phyloP scores from a whole-genome alignment of 2,329 filamentous ascomycete species.

The Hawksworthiomyces lignivorus region DNA sequence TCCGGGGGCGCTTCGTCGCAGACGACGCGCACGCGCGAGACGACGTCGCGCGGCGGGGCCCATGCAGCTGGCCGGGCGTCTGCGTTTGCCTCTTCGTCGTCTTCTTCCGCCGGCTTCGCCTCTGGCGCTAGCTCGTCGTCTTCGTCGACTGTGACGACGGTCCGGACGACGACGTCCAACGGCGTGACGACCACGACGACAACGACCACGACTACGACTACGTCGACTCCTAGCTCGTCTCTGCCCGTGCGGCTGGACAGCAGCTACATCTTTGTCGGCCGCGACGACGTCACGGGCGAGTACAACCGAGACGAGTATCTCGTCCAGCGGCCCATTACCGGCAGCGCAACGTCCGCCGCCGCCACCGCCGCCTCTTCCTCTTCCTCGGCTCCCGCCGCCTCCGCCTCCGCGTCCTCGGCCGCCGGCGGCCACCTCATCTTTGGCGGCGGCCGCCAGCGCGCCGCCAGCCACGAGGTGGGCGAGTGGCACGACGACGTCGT shows the following conservation, averaged over 20 bases:
- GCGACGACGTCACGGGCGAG: conserved; percentile 15
- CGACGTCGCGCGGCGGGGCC: neutral
- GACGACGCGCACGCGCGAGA: neutral
- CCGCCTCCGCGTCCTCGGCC: neutral
- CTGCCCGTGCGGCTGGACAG: conserved; percentile 34
- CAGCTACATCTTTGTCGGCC: conserved; percentile 57
- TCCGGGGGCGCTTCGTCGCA: conserved; percentile 11
- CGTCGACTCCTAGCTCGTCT: neutral
- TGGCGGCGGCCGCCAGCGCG: conserved; percentile 59
- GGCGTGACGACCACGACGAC: conserved; percentile 2
- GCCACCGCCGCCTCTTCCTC: neutral
- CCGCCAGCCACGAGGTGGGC: conserved; percentile 35
- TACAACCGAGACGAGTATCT: conserved; percentile 60
- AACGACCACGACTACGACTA: neutral
- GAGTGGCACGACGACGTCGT: conserved; percentile 28
- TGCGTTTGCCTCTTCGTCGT: neutral
- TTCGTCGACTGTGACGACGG: too few relatives aligned
- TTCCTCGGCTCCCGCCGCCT: conserved; percentile 26
- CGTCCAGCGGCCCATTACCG: conserved; percentile 50
- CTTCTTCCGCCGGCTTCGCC: neutral
- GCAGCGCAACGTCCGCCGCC: neutral
- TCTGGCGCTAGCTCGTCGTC: too few relatives aligned
- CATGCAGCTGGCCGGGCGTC: too few relatives aligned
- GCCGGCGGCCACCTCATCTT: conserved; percentile 55
- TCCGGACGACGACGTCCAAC: neutral